Percentiles rank a stretch among this genome's conserved stretches.
These are phyloP conservation scores for Colletotrichum zoysiae DNA, from an alignment of 2,329 filamentous ascomycete genomes.

Conservation along the genomic window DNA sequence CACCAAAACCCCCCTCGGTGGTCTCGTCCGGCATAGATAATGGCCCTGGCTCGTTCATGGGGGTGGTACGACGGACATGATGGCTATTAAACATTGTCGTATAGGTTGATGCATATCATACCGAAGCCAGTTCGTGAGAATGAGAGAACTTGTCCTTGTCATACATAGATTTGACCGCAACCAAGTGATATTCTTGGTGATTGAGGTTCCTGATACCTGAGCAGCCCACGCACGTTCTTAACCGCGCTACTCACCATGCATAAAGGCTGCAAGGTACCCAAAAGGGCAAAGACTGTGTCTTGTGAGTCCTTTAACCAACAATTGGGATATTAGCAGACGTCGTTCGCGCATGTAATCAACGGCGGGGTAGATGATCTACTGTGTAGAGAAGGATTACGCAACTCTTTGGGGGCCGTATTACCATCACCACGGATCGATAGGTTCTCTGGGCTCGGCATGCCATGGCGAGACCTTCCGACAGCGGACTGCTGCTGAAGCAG, in stretches of 20 bases:
- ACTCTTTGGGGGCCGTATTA: constrained; percentile 18
- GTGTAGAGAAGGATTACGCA: constrained; percentile 5
- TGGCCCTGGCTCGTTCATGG: background rate
- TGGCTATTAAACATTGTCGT: background rate
- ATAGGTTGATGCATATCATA: background rate
- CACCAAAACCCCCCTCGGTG: background rate
- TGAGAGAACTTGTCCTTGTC: background rate
- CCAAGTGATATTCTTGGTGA: background rate
- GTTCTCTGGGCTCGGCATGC: constrained; percentile 14
- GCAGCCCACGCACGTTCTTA: background rate
- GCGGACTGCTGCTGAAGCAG: background rate
- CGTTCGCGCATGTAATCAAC: constrained; percentile 9
- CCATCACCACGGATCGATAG: background rate
- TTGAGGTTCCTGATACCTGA: background rate
- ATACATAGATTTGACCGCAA: background rate
- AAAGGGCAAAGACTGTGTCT: background rate
- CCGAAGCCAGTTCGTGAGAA: background rate
- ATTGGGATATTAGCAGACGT: background rate
- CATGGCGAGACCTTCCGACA: background rate
- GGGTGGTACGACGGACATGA: background rate
- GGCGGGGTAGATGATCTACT: background rate
- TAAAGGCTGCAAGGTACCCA: background rate
- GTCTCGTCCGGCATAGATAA: background rate
- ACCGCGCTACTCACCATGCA: background rate
- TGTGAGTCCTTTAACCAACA: background rate